Evolutionary conservation across 306 rosid species (phyloP), one percentile per base, ranked within the genome.

Genomic region (Quercus dentata): DNA sequence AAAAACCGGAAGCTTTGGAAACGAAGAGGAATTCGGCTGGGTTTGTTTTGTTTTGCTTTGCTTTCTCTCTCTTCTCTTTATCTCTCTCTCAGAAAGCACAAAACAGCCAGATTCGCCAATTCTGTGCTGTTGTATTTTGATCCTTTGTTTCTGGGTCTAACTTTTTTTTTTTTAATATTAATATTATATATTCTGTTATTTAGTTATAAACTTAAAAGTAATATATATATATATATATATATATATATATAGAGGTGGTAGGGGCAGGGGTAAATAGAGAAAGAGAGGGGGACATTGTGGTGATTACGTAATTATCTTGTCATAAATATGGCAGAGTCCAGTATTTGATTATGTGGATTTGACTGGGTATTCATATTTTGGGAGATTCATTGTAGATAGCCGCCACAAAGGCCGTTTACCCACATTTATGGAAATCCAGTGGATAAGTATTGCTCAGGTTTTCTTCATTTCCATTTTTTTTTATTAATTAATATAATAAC

Each of bases 71-170:
- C 71, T 6, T 38, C 44, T 28, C 30, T 28, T 21, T 21, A 21
- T 21, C 30, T 44, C 21, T 64, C 62, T 55, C 75, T 25, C 38
- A n/a, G 57, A 76, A 23, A 15, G 15, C 73, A 3, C 30, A 59
- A 74, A 74, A 73, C 54, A 12, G 54, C 17, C 54, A 49, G 54
- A 49, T 84, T 73, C 69, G 61, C 73, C 56, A 56, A 76, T 71
- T 75, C 78, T 52, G 68, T 13, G 85, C 67, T 30, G 57, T 71
- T 41, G 73, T 52, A 76, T 61, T 38, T 63, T 56, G 38, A 31
- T 44, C 12, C 11, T 7, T 35, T 19, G 6, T n/a, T 10, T 14
- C n/a, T 28, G 63, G 31, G 15, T 23, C 59, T 44, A 31, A 14
- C 69, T 64, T 62, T 51, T 20, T 71, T 15, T 15, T 62, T 25